Evolutionary conservation across 164 flowering plant species (phyloP).

Genomic region (Pachysandra terminalis): DNA sequence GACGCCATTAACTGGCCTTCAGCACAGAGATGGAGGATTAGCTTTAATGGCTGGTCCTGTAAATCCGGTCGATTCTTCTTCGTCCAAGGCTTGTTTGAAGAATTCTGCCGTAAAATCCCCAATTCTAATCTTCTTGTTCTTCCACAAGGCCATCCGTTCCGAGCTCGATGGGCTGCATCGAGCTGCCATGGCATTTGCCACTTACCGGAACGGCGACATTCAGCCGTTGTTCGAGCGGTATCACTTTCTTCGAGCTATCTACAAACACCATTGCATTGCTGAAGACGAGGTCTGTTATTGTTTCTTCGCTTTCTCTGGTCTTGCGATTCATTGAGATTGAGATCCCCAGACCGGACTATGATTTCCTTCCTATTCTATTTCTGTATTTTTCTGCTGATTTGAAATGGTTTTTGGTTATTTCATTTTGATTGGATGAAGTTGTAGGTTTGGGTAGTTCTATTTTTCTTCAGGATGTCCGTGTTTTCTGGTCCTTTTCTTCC

Average conservation of each 20-base stretch:
- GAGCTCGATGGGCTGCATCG: conserved; percentile 50
- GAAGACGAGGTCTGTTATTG: conserved; percentile 71
- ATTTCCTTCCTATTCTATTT: background rate
- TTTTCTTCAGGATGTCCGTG: too few species aligned
- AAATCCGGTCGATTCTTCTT: conserved; percentile 32
- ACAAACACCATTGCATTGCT: conserved; percentile 86
- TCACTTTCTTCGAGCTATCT: conserved; percentile 63
- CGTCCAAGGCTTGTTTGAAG: conserved; percentile 24
- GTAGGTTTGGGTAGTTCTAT: too few species aligned
- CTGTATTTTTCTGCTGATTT: background rate
- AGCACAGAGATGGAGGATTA: conserved; percentile 23
- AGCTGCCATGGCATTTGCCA: conserved; percentile 37
- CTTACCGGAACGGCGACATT: conserved; percentile 36
- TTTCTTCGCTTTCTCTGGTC: background rate
- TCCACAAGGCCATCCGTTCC: conserved; percentile 51
- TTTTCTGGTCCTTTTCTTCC: too few species aligned
- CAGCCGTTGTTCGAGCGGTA: conserved; percentile 48
- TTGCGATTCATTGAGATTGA: background rate
- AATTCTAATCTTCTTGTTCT: conserved; percentile 52
- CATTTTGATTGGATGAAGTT: too few species aligned
- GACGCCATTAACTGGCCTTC: conserved; percentile 23
- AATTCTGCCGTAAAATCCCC: conserved; percentile 38
- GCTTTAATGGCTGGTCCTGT: conserved; percentile 20
- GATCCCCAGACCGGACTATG: background rate
- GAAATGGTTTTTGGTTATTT: background rate